Evolutionary conservation across 768 basidiomycete species (phyloP).

Genomic region (Termitomyces sp.): DNA sequence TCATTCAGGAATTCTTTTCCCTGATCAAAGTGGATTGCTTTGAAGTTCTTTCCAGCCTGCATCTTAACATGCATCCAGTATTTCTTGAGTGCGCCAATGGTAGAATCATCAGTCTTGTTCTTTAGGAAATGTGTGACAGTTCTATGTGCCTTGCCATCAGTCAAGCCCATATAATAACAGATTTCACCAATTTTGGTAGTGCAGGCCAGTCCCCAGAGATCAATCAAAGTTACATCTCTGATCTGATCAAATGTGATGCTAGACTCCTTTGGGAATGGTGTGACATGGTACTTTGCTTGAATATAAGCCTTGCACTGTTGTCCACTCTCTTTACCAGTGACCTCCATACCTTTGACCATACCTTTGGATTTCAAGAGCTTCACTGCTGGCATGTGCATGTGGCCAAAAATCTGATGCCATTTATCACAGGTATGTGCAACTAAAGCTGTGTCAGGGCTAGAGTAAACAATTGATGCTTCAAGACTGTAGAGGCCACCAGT

Average conservation of each 20-base stretch:
- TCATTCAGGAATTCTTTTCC: conserved; percentile 1
- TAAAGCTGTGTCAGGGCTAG: conserved; percentile 4
- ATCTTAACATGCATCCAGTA: conserved; percentile 3
- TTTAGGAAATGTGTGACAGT: conserved; percentile 11
- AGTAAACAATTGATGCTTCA: conserved; percentile 3
- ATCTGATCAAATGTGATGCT: conserved; percentile 8
- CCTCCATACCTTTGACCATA: conserved; percentile 18
- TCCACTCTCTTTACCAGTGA: background rate
- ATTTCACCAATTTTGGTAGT: conserved; percentile 17
- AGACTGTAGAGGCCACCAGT: conserved; percentile 17
- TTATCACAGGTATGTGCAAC: conserved; percentile 20
- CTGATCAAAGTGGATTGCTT: background rate
- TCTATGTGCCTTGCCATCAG: conserved; percentile 16
- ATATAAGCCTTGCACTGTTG: conserved; percentile 29
- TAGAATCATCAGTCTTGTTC: background rate
- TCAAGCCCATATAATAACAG: conserved; percentile 27
- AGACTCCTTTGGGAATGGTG: conserved; percentile 28
- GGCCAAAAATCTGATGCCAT: conserved; percentile 25
- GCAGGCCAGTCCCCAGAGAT: conserved; percentile 30
- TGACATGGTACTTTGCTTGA: conserved; percentile 27
- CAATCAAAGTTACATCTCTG: conserved; percentile 10
- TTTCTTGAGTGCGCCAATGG: conserved; percentile 4
- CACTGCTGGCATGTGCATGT: conserved; percentile 19
- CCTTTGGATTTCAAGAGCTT: conserved; percentile 12
- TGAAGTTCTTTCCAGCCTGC: background rate